Evolutionary conservation across 2,329 filamentous ascomycete genomes (phyloP).

Genomic region (Ascomycota sp.): DNA sequence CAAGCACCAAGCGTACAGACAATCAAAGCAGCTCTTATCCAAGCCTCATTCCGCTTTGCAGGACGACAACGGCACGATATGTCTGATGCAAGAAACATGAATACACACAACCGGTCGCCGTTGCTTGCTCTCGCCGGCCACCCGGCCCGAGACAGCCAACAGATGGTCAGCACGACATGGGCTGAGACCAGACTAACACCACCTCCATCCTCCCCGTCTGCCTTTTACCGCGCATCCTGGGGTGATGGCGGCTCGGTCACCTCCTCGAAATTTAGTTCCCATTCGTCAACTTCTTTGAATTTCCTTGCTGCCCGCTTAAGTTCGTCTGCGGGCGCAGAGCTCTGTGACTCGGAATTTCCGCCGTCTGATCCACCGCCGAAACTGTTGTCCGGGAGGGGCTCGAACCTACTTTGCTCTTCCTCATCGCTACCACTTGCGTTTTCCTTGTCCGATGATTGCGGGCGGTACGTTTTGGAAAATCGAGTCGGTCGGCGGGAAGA

Average conservation of each 20-base stretch:
- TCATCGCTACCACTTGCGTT: slow-evolving; percentile 21
- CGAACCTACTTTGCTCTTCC: slow-evolving; percentile 17
- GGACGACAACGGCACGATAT: no score
- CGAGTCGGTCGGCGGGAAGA: slow-evolving; percentile 7
- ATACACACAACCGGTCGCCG: no score
- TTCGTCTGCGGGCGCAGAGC: slow-evolving; percentile 22
- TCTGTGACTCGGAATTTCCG: slow-evolving; percentile 13
- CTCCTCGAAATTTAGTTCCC: slow-evolving; percentile 46
- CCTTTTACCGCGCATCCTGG: slow-evolving; percentile 21
- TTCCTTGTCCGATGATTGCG: slow-evolving; percentile 32
- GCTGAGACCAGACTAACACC: no score
- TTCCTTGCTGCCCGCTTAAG: slow-evolving; percentile 36
- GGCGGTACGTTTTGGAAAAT: slow-evolving; percentile 24
- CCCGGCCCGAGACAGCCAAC: no score
- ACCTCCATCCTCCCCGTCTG: no score
- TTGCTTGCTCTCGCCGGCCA: no score
- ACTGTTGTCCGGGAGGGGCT: slow-evolving; percentile 22
- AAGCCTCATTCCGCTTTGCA: no score
- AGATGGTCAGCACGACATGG: no score
- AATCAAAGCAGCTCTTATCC: no score
- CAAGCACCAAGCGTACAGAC: no score
- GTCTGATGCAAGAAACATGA: no score
- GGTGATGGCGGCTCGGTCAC: slow-evolving; percentile 33
- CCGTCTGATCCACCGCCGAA: slow-evolving; percentile 12
- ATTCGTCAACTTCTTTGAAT: slow-evolving; percentile 47